Percentiles rank a stretch among this genome's conserved stretches.
Evolutionary conservation across 148 eudicot species (phyloP).

Genomic region (Camellia granthamiana): DNA sequence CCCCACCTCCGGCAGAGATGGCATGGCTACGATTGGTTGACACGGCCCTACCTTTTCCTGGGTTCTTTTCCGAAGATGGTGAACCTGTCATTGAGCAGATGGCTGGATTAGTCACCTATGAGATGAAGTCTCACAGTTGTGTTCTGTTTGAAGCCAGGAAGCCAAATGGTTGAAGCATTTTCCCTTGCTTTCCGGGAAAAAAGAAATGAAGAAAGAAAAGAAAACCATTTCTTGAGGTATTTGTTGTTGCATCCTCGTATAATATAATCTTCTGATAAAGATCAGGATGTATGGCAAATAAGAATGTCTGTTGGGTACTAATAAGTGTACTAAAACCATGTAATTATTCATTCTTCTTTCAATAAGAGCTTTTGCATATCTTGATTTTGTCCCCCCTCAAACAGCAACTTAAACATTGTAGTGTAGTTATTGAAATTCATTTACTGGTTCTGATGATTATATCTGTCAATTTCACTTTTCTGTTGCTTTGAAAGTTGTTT

Average conservation of each 20-base stretch:
- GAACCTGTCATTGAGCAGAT: slow-evolving; percentile 53
- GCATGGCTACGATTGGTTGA: slow-evolving; percentile 79
- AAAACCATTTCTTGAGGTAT: not conserved
- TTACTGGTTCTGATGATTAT: not conserved
- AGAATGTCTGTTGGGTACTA: slow-evolving; percentile 1
- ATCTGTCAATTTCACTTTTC: not conserved
- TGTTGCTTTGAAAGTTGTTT: not conserved
- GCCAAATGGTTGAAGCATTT: slow-evolving; percentile 6
- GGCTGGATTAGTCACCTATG: slow-evolving; percentile 45
- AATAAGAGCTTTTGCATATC: not conserved
- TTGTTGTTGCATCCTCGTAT: not conserved
- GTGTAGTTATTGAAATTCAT: not conserved
- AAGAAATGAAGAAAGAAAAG: not conserved
- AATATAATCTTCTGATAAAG: not conserved
- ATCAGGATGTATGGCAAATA: slow-evolving; percentile 8
- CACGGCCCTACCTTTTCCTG: slow-evolving; percentile 80
- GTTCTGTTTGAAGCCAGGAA: slow-evolving; percentile 66
- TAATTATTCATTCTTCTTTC: not conserved
- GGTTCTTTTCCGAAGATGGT: slow-evolving; percentile 65
- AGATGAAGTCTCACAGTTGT: slow-evolving; percentile 80
- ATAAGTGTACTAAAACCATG: not conserved
- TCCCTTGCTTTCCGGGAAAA: not conserved
- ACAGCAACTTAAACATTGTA: not conserved
- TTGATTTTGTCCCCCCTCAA: not conserved
- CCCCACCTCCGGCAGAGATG: slow-evolving; percentile 47